These are phyloP conservation scores for Sugiyamaella neomexicana DNA, from an alignment of 1,139 yeast genomes.

Conservation along the genomic window DNA sequence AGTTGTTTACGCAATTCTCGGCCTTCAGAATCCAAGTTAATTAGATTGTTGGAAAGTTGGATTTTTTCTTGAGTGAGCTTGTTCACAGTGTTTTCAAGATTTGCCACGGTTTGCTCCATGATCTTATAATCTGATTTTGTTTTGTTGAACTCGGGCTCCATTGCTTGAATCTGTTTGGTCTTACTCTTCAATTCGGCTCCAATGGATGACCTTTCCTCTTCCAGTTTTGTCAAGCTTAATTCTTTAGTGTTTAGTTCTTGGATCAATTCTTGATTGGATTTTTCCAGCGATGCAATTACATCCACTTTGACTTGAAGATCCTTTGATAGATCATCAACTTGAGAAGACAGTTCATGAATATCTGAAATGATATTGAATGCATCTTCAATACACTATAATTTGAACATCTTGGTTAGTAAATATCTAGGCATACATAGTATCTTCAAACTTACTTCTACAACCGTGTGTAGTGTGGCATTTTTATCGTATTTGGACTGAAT, in stretches of 20 bases:
- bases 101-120: not conserved
- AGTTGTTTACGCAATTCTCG: conserved; percentile 1
- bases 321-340: conserved; percentile 14
- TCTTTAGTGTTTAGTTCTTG: not conserved
- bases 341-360: conserved; percentile 12
- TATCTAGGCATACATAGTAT: not conserved
- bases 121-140: not conserved
- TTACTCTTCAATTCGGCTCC: not conserved
- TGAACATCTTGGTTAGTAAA: conserved; percentile 7
- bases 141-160: not conserved
- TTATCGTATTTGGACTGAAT: conserved; percentile 13
- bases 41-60: not conserved
- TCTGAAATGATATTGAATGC: conserved; percentile 15
- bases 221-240: not conserved
- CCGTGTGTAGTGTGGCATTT: conserved; percentile 7
- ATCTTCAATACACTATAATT: conserved; percentile 15
- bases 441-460: conserved; percentile 14
- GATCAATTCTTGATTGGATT: not conserved
- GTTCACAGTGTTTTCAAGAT: not conserved
- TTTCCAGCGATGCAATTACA: conserved; percentile 1
- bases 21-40: conserved; percentile 4
- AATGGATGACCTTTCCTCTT: not conserved
- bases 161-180: not conserved
- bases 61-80: conserved; percentile 7
- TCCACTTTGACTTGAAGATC: conserved; percentile 10